These are phyloP conservation scores for Beta lomatogona DNA, from an alignment of 179 eudicot species.

Conservation along the genomic window DNA sequence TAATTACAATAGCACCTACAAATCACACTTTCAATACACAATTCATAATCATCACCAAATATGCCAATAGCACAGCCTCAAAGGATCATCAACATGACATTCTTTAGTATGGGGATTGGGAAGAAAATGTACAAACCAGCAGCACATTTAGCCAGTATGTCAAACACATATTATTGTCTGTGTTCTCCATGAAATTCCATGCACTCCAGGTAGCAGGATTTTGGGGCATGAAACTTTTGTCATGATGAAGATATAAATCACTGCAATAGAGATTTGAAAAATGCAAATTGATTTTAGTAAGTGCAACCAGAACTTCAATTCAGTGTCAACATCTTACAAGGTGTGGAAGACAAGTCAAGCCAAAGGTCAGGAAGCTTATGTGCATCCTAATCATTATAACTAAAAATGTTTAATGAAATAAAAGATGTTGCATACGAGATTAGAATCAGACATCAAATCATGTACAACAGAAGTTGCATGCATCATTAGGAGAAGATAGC, in stretches of 20 bases:
- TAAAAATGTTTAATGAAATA: neutral
- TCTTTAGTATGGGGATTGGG: neutral
- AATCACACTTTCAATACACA: too few species aligned
- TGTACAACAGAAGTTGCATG: neutral
- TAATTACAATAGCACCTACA: neutral
- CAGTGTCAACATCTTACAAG: neutral
- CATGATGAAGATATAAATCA: conserved; percentile 71
- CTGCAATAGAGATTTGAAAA: conserved; percentile 31
- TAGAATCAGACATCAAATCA: neutral
- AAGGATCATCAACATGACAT: neutral
- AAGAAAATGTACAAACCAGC: conserved; percentile 16
- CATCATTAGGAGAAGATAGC: neutral
- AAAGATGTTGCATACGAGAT: neutral
- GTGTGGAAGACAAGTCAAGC: neutral
- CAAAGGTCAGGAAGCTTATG: neutral
- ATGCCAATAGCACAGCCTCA: neutral
- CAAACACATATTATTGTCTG: conserved; percentile 23
- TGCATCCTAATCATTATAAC: neutral
- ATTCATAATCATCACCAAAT: neutral
- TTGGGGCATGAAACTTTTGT: conserved; percentile 63
- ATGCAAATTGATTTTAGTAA: neutral
- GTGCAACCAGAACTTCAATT: neutral
- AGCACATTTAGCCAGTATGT: conserved; percentile 55
- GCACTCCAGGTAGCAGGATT: conserved; percentile 78
- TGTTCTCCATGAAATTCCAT: conserved; percentile 67